Evolutionary conservation across 805 yeast genomes (phyloP), one percentile per base, ranked within the genome.

Genomic region (Ogataea paraovalis): DNA sequence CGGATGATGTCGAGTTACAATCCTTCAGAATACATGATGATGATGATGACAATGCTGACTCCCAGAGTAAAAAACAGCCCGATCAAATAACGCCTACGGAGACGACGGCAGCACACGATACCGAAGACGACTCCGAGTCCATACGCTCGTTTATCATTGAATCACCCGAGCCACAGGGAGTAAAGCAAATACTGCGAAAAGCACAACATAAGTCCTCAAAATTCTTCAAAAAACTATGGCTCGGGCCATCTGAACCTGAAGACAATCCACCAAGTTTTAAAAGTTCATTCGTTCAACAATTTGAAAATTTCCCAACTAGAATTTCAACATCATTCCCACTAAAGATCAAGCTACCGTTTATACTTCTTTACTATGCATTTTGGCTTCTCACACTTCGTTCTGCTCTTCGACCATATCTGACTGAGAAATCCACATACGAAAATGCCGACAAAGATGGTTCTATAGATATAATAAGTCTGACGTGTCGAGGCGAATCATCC

Each of bases 221-320:
- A 16, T 57, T 57, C 23, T 34, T 49, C n/a, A 10, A 25, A 18
- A 57, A 53, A 19, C 21, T 78, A 1, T 78, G 86, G 83, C 46
- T 65, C n/a, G 88, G 90, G 1, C 88, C 89, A 0, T 56, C 50
- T 2, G 53, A 55, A 2, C 73, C 79, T 1, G 48, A 50, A 18
- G 87, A 82, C 54, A 68, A 65, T 1, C 75, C 80, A 2, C 82
- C 85, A 1, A 47, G 50, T 2, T 66, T 74, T 34, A 61, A 64
- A 2, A 51, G 50, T 41, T 46, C 51, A 4, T 48, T 53, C 30
- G 36, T 57, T 8, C 60, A 48, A 38, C 58, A 48, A 21, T 48
- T 78, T 28, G 84, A 82, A 44, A 59, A 56, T 2, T 61, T 75
- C 34, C 85, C 86, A 0, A 50, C 50, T 2, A 60, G 55, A 34